Percentiles rank a stretch among this genome's conserved stretches.
These are phyloP conservation scores for Hysterium pulicare DNA, from an alignment of 2,329 filamentous ascomycete genomes.

Conservation along the genomic window DNA sequence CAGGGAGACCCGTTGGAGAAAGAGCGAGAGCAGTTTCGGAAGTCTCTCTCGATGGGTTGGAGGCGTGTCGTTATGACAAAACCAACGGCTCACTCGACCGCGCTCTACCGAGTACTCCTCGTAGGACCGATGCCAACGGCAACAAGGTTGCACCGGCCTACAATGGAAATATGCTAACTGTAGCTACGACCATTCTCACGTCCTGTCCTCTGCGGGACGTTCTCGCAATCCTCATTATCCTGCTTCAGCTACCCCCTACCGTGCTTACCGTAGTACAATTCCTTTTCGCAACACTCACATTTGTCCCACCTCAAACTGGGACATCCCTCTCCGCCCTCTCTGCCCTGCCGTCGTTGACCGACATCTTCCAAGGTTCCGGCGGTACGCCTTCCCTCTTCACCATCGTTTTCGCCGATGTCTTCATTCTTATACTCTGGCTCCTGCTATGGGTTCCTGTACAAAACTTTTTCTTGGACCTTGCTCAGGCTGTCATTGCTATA, in stretches of 20 bases:
- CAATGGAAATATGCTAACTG: slow-evolving; percentile 64
- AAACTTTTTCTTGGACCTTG: slow-evolving; percentile 82
- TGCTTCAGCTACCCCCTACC: slow-evolving; percentile 87
- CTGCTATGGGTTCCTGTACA: slow-evolving; percentile 85
- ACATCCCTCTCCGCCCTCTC: slow-evolving; percentile 73
- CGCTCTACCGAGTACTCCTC: slow-evolving; percentile 39
- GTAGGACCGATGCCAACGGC: slow-evolving; percentile 66
- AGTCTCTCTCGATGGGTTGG: slow-evolving; percentile 40
- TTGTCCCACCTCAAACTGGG: slow-evolving; percentile 74
- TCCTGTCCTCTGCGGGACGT: slow-evolving; percentile 92
- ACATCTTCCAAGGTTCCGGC: slow-evolving; percentile 84
- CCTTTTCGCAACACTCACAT: slow-evolving; percentile 87
- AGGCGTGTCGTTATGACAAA: slow-evolving; percentile 31
- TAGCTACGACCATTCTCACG: slow-evolving; percentile 81
- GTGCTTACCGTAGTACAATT: slow-evolving; percentile 86
- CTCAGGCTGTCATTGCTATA: slow-evolving; percentile 89
- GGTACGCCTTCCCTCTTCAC: slow-evolving; percentile 84
- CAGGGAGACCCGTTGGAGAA: slow-evolving; percentile 12
- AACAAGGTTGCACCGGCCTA: slow-evolving; percentile 64
- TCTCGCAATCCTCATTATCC: slow-evolving; percentile 91
- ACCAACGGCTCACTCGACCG: slow-evolving; percentile 33
- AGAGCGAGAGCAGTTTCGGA: slow-evolving; percentile 43
- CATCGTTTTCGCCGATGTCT: slow-evolving; percentile 76
- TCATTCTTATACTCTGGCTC: slow-evolving; percentile 81
- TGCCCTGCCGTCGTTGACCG: slow-evolving; percentile 73